Percentiles rank a stretch among this genome's conserved stretches.
These are phyloP conservation scores for Spinacia oleracea DNA, from an alignment of 179 eudicot species.

Conservation along the genomic window DNA sequence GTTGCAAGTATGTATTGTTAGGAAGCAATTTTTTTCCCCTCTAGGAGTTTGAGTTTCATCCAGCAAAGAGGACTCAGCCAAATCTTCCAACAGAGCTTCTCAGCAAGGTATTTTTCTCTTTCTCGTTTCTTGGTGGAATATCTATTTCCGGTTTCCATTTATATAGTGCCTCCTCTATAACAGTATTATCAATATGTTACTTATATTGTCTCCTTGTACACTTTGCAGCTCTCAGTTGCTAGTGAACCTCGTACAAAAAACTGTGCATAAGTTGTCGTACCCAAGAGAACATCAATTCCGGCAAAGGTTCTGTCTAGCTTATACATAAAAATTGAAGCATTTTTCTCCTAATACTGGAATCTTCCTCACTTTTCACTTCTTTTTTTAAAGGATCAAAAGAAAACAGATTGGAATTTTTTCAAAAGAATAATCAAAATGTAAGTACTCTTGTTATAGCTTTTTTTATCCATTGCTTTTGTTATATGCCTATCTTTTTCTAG, in stretches of 20 bases:
- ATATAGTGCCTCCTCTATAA: not conserved
- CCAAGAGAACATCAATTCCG: constrained; percentile 32
- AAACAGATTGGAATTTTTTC: constrained; percentile 57
- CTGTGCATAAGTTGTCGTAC: constrained; percentile 35
- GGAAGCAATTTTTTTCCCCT: not conserved
- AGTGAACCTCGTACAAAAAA: constrained; percentile 51
- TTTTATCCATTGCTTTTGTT: not conserved
- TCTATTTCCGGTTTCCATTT: not conserved
- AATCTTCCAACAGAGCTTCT: constrained; percentile 76
- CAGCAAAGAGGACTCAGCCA: constrained; percentile 55
- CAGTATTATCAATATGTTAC: not conserved
- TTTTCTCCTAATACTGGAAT: not conserved
- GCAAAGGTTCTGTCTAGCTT: constrained; percentile 50
- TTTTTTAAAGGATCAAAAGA: constrained; percentile 79
- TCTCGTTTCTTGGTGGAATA: constrained; percentile 3
- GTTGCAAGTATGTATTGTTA: constrained; percentile 9
- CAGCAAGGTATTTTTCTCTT: constrained; percentile 58
- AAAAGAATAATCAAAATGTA: constrained; percentile 52
- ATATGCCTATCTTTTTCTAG: not conserved
- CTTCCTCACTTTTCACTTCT: constrained; percentile 36
- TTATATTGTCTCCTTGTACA: constrained; percentile 4
- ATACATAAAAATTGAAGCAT: constrained; percentile 4
- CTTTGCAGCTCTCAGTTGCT: constrained; percentile 67
- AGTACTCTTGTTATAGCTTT: constrained; percentile 15
- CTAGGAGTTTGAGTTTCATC: constrained; percentile 74